Evolutionary conservation across 768 basidiomycete genomes (phyloP).

Genomic region (Dacryopinax spathularia): DNA sequence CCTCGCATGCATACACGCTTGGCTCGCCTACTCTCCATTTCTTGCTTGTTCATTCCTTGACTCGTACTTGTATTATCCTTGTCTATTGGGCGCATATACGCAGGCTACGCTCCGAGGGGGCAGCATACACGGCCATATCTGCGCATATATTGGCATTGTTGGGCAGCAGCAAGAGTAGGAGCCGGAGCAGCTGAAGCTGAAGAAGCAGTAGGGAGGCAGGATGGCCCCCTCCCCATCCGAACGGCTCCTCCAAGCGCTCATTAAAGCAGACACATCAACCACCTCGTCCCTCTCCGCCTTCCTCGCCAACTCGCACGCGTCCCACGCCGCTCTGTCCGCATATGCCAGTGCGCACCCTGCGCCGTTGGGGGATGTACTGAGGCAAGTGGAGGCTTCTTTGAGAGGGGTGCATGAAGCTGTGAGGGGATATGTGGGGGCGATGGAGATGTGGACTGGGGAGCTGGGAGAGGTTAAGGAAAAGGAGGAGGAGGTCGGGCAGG

Average conservation of each 20-base stretch:
- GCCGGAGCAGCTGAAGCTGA: no score
- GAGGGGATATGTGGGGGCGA: conserved; percentile 39
- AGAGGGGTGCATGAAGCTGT: conserved; percentile 57
- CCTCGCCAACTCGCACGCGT: conserved; percentile 44
- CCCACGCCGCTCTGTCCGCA: conserved; percentile 52
- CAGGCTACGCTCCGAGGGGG: no score
- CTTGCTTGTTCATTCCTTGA: no score
- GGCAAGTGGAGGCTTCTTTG: conserved; percentile 40
- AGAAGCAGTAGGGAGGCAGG: no score
- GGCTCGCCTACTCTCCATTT: no score
- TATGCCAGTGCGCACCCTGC: conserved; percentile 57
- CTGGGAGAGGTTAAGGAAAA: conserved; percentile 45
- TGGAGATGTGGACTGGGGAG: conserved; percentile 53
- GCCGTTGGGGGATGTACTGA: conserved; percentile 37
- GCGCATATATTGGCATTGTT: no score
- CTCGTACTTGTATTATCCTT: no score
- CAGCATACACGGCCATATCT: no score
- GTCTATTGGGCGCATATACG: no score
- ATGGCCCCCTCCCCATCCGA: neutral
- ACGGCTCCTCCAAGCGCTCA: conserved; percentile 52
- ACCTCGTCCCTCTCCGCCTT: conserved; percentile 43
- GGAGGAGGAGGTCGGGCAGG: conserved; percentile 58
- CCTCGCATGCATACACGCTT: no score
- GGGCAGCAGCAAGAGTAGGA: no score
- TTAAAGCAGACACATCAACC: conserved; percentile 59